Conservation (phyloP, 331 rosid species). For the Quercus lobata region DNA sequence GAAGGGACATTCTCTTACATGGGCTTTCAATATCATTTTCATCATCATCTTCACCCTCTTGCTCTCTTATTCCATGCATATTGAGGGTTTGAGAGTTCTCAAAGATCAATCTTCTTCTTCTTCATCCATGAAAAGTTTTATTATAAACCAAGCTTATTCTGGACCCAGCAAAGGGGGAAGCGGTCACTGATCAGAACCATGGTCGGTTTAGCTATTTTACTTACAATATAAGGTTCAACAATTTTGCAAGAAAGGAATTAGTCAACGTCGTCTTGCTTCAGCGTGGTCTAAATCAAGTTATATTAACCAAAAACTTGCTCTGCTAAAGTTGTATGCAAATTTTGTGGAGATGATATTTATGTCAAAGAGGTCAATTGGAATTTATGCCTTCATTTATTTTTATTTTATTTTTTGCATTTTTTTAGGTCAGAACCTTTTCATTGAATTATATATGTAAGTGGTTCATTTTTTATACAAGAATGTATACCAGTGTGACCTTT, state of each 20-base stretch:
- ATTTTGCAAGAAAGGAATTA: not conserved
- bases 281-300: too few species aligned
- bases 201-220: not conserved
- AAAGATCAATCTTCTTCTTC: constrained; percentile 24
- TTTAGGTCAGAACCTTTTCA: not conserved
- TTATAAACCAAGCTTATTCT: constrained; percentile 41
- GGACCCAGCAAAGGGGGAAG: constrained; percentile 67
- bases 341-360: not conserved
- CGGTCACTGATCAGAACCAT: constrained; percentile 43
- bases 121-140: constrained; percentile 13
- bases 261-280: too few species aligned
- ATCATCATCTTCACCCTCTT: constrained; percentile 36
- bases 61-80: constrained; percentile 32
- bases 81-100: constrained; percentile 51
- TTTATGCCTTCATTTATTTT: not conserved
- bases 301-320: too few species aligned
- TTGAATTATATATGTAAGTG: not conserved
- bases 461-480: not conserved
- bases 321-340: too few species aligned
- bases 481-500: not conserved
- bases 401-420: not conserved
- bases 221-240: not conserved
- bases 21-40: constrained; percentile 28
- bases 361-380: not conserved
- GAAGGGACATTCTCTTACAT: constrained; percentile 31